Base-by-base conservation (phyloP, 352 stramenopile species). In the Thalassiosira ordinaria region DNA sequence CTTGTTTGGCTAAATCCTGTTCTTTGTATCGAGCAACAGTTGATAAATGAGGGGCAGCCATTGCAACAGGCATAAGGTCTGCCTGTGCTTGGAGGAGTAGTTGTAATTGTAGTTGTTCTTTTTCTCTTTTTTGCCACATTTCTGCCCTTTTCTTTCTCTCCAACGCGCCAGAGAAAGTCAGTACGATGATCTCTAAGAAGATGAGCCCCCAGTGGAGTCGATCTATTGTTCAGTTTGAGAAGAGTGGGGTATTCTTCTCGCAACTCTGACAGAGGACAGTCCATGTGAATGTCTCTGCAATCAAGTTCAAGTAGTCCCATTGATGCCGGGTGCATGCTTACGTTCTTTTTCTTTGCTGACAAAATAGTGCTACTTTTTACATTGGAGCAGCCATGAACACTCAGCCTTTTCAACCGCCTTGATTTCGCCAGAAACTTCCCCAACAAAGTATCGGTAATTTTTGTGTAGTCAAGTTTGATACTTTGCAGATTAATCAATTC, bases 271-370 rank as follows among this genome's bases (percentile, higher is more conserved):
- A 73, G 37, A 2, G 74, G 56, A 22, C 44, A 11, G 49, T 72
- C 66, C 27, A 71, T 69, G n/a, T 26, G 18, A 56, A 72, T 52
- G 22, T 82, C 51, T 33, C 55, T 20, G n/a, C 18, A 35, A 47
- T 78, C 74, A 33, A 82, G 35, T 1, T 82, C 64, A 27, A 82
- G 53, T 29, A 82, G 26, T 27, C n/a, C n/a, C n/a, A n/a, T n/a
- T n/a, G n/a, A n/a, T n/a, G n/a, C n/a, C n/a, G n/a, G n/a, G n/a
- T n/a, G n/a, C n/a, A n/a, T n/a, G 22, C 64, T 22, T 27, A 33
- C 16, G 14, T 57, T 63, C 18, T 1, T 1, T 24, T 46, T 6
- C 55, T 41, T 72, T 20, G 35, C 44, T 9, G 31, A 18, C 18
- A 7, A 31, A 11, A 73, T 59, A 11, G 52, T 55, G 16, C 41